Conservation (phyloP, 2,329 filamentous ascomycete species). For the Elsinoe batatas region DNA sequence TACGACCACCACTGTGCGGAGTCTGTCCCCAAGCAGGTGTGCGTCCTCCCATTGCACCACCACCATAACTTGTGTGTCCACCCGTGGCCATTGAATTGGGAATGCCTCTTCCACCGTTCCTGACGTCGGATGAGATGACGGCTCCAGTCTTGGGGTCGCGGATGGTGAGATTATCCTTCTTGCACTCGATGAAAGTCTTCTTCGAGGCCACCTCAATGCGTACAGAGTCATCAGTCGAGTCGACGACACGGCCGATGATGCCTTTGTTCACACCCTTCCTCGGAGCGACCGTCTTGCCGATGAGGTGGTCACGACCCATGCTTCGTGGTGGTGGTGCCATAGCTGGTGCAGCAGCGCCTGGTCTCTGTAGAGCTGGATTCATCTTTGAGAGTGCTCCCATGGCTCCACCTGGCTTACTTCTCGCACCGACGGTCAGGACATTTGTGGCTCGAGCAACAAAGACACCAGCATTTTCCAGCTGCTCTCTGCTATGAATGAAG, state of each 20-base stretch:
- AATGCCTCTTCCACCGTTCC: slow-evolving; percentile 36
- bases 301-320: slow-evolving; percentile 68
- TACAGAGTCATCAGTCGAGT: slow-evolving; percentile 75
- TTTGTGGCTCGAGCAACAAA: slow-evolving; percentile 80
- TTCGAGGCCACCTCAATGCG: slow-evolving; percentile 91
- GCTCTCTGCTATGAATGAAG: slow-evolving; percentile 76
- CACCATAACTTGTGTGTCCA: slow-evolving; percentile 27
- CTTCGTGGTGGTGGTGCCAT: slow-evolving; percentile 59
- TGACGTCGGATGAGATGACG: slow-evolving; percentile 57
- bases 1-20: slow-evolving; percentile 42
- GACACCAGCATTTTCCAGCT: slow-evolving; percentile 77
- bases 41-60: slow-evolving; percentile 27
- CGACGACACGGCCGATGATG: slow-evolving; percentile 87
- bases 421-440: slow-evolving; percentile 85
- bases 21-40: slow-evolving; percentile 22
- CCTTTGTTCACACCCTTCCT: slow-evolving; percentile 85
- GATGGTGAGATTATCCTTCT: slow-evolving; percentile 71
- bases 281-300: slow-evolving; percentile 87
- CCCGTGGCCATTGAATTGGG: slow-evolving; percentile 22
- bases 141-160: slow-evolving; percentile 72
- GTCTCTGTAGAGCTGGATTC: slow-evolving; percentile 79
- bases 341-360: slow-evolving; percentile 46
- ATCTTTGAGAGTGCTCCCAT: slow-evolving; percentile 78
- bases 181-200: slow-evolving; percentile 78
- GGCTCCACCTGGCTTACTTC: slow-evolving; percentile 63